Evolutionary conservation across 139 green algal genomes (phyloP).

Genomic region (Chlamydomonas applanata): DNA sequence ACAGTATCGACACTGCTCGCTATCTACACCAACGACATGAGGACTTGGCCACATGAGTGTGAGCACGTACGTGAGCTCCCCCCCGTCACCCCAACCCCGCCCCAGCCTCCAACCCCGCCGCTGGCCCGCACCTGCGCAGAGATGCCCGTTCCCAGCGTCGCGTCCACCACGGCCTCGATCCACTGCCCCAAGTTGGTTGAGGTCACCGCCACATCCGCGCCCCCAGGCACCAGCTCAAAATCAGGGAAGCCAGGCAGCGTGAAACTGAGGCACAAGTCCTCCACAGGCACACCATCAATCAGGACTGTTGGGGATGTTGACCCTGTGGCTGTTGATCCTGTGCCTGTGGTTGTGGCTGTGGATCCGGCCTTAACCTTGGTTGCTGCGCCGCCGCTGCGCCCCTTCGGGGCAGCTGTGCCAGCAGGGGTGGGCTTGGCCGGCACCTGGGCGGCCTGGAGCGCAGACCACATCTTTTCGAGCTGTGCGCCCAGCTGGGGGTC

Average conservation of each 20-base stretch:
- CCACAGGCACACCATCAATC: slow-evolving; percentile 75
- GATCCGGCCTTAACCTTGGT: slow-evolving; percentile 2
- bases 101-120: too few species aligned
- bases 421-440: not conserved
- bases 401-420: not conserved
- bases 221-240: slow-evolving; percentile 69
- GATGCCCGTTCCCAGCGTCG: slow-evolving; percentile 78
- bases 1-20: too few species aligned
- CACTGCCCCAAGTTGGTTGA: slow-evolving; percentile 53
- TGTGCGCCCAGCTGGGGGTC: slow-evolving; percentile 72
- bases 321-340: too few species aligned
- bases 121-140: slow-evolving; percentile 40
- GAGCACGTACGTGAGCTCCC: too few species aligned
- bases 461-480: slow-evolving; percentile 70
- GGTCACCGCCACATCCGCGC: slow-evolving; percentile 62
- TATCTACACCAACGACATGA: too few species aligned
- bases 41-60: too few species aligned
- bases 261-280: slow-evolving; percentile 94
- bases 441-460: slow-evolving; percentile 15
- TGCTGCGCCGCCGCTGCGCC: slow-evolving; percentile 4
- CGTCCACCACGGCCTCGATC: slow-evolving; percentile 83
- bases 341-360: not conserved
- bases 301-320: slow-evolving; percentile 34
- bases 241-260: slow-evolving; percentile 76
- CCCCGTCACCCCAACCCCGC: too few species aligned